phyloP scores from a whole-genome alignment of 768 basidiomycete species.

The Pilatotrama ljubarskyi region DNA sequence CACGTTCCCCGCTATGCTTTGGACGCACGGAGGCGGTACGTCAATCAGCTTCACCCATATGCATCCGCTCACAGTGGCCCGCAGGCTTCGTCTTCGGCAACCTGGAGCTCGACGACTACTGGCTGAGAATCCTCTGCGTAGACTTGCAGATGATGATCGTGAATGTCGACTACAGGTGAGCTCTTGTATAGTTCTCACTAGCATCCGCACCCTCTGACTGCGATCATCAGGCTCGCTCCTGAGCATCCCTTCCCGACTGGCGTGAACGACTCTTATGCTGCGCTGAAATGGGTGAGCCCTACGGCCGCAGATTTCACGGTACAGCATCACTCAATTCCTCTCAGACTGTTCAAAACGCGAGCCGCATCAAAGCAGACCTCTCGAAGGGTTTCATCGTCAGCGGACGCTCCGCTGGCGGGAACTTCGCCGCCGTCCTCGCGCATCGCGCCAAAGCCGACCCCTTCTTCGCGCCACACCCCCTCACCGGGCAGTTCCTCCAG shows the following conservation, averaged over 20 bases:
- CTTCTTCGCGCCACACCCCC: slow-evolving; percentile 17
- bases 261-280: slow-evolving; percentile 26
- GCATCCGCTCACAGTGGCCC: too few species aligned
- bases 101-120: slow-evolving; percentile 22
- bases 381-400: slow-evolving; percentile 30
- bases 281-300: slow-evolving; percentile 29
- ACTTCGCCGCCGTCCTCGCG: slow-evolving; percentile 25
- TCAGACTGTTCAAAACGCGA: neutral
- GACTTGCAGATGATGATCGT: slow-evolving; percentile 23
- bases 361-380: neutral
- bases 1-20: neutral
- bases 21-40: neutral
- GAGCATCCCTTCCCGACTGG: slow-evolving; percentile 29
- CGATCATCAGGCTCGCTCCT: slow-evolving; percentile 24
- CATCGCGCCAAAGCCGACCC: slow-evolving; percentile 28
- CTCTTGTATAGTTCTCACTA: too few species aligned
- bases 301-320: neutral
- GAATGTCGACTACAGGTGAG: slow-evolving; percentile 8
- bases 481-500: slow-evolving; percentile 30
- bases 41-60: neutral
- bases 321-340: neutral
- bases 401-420: slow-evolving; percentile 29
- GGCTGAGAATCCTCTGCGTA: slow-evolving; percentile 21
- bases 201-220: neutral
- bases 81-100: slow-evolving; percentile 27